phyloP scores from a whole-genome alignment of 2,329 filamentous ascomycete species.

The Pyrenophora teres region DNA sequence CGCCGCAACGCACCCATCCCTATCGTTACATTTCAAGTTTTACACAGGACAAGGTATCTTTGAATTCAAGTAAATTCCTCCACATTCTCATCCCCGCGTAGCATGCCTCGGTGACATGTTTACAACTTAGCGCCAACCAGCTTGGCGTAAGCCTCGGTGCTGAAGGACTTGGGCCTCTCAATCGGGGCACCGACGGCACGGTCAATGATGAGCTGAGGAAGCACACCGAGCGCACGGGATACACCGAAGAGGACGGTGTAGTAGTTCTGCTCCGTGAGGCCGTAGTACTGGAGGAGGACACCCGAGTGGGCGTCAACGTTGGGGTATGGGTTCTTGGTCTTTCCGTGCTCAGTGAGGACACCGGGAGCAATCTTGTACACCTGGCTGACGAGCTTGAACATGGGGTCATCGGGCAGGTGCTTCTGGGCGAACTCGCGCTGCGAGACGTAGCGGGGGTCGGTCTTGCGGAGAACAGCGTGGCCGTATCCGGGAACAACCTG shows the following conservation, averaged over 20 bases:
- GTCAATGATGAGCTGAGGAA: slow-evolving; percentile 99
- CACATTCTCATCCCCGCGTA: slow-evolving; percentile 16
- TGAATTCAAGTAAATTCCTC: slow-evolving; percentile 28
- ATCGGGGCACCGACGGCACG: slow-evolving; percentile 95
- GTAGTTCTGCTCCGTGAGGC: slow-evolving; percentile 97
- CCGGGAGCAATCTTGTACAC: slow-evolving; percentile 99
- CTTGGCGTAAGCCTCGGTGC: slow-evolving; percentile 95
- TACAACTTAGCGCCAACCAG: slow-evolving; percentile 89
- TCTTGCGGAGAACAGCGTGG: slow-evolving; percentile 99
- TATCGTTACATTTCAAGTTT: slow-evolving; percentile 44
- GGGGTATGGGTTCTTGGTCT: slow-evolving; percentile 99
- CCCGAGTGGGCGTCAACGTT: slow-evolving; percentile 99
- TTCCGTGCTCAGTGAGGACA: slow-evolving; percentile 98
- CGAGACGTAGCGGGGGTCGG: slow-evolving; percentile 96
- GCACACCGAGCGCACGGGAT: slow-evolving; percentile 94
- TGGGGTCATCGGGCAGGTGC: slow-evolving; percentile 94
- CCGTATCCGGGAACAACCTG: slow-evolving; percentile 98
- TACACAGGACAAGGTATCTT: slow-evolving; percentile 43
- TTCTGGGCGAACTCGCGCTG: slow-evolving; percentile 96
- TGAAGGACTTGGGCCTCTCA: slow-evolving; percentile 99
- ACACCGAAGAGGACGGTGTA: slow-evolving; percentile 99
- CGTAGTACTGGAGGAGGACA: slow-evolving; percentile 99
- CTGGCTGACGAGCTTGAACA: slow-evolving; percentile 99
- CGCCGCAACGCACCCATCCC: slow-evolving; percentile 32
- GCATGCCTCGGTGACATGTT: slow-evolving; percentile 39